Evolutionary conservation across 352 stramenopile genomes (phyloP).

Genomic region (Phytophthora pluvialis): DNA sequence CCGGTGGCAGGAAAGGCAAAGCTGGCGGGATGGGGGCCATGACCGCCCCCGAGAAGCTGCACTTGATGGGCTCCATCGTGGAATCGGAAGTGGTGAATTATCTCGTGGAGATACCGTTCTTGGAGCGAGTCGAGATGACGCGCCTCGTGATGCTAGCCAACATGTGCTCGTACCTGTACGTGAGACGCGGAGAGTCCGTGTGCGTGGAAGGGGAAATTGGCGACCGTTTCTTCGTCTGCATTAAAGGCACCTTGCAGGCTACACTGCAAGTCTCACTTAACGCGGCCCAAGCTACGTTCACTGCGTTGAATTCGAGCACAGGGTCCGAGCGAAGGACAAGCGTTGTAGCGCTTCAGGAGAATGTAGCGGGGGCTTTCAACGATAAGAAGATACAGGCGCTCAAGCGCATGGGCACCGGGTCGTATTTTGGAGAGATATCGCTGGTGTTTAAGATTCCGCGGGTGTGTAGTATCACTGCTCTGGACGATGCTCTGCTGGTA

Average conservation of each 20-base stretch:
- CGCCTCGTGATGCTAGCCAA: slow-evolving; percentile 65
- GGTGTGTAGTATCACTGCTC: slow-evolving; percentile 66
- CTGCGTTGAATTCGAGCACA: slow-evolving; percentile 7
- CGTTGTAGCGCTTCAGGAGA: slow-evolving; percentile 22
- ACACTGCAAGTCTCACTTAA: slow-evolving; percentile 50
- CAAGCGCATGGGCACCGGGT: slow-evolving; percentile 55
- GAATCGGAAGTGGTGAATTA: slow-evolving; percentile 77
- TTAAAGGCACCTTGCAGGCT: slow-evolving; percentile 59
- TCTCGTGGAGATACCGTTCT: slow-evolving; percentile 68
- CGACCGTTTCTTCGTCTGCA: slow-evolving; percentile 77
- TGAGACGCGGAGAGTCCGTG: slow-evolving; percentile 54
- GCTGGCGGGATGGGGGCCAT: slow-evolving; percentile 24
- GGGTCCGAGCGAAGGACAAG: slow-evolving; percentile 16
- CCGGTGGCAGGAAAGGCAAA: slow-evolving; percentile 32
- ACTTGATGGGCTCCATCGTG: slow-evolving; percentile 67
- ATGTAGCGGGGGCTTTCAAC: slow-evolving; percentile 11
- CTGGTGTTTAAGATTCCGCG: slow-evolving; percentile 75
- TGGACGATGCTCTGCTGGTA: slow-evolving; percentile 67
- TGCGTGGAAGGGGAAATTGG: slow-evolving; percentile 67
- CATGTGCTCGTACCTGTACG: slow-evolving; percentile 71
- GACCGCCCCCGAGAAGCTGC: slow-evolving; percentile 64
- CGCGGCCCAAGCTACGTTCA: slow-evolving; percentile 33
- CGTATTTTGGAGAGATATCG: slow-evolving; percentile 82
- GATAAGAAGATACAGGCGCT: slow-evolving; percentile 56
- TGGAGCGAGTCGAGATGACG: slow-evolving; percentile 66